Percentiles rank a stretch among this genome's conserved stretches.
phyloP scores from a whole-genome alignment of 2,329 filamentous ascomycete species.

The Eutypa lata region DNA sequence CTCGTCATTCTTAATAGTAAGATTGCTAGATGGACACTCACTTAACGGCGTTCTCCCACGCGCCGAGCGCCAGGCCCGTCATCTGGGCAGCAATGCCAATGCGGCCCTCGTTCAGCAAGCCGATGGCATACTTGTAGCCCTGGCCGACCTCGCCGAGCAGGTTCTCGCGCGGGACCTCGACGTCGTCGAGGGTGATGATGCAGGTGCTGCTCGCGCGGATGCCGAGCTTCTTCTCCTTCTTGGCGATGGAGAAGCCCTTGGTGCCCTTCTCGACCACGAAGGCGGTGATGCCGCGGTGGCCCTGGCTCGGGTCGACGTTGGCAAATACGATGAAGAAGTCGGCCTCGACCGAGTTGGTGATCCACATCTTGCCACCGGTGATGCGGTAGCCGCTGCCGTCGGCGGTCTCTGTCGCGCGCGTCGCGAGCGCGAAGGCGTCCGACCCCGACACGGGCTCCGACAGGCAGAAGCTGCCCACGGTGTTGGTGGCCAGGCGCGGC shows the following conservation, averaged over 20 bases:
- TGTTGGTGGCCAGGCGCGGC: conserved; percentile 84
- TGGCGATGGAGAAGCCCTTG: conserved; percentile 88
- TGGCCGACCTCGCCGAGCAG: conserved; percentile 84
- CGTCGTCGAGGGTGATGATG: conserved; percentile 96
- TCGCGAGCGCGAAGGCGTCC: conserved; percentile 92
- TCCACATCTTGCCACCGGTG: conserved; percentile 98
- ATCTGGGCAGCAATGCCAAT: conserved; percentile 99
- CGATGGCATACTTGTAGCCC: conserved; percentile 97
- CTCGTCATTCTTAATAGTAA: too few species aligned
- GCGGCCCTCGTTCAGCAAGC: conserved; percentile 88
- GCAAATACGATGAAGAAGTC: conserved; percentile 97
- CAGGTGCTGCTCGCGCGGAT: conserved; percentile 96
- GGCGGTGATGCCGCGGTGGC: conserved; percentile 95
- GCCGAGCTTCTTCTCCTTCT: conserved; percentile 99
- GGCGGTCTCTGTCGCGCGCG: conserved; percentile 79
- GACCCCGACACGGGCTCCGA: conserved; percentile 91
- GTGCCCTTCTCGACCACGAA: conserved; percentile 91
- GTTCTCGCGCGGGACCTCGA: conserved; percentile 83
- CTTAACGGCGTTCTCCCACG: conserved; percentile 90
- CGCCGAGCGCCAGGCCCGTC: conserved; percentile 91
- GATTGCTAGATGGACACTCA: conserved; percentile 28
- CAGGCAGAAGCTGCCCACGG: conserved; percentile 88
- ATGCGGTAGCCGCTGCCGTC: conserved; percentile 81
- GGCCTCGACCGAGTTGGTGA: conserved; percentile 94
- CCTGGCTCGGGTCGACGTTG: conserved; percentile 86